Evolutionary conservation across 345 rosid species (phyloP).

Genomic region (Salix exigua): DNA sequence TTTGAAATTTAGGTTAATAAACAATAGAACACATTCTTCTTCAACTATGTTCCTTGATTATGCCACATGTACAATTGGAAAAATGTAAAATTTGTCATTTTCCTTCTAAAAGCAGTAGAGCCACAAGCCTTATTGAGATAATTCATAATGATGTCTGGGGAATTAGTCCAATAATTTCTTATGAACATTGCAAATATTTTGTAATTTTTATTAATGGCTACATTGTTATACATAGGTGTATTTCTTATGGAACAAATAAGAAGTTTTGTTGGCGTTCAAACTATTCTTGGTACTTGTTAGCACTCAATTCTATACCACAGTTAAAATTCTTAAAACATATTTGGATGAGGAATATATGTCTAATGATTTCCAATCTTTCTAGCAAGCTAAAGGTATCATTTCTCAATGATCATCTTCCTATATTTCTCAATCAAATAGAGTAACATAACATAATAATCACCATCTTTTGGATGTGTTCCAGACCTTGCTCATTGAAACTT

Average conservation of each 20-base stretch:
- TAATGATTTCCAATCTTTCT: background rate
- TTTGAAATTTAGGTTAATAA: no score
- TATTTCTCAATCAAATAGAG: background rate
- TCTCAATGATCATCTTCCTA: background rate
- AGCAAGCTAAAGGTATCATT: background rate
- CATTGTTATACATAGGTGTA: no score
- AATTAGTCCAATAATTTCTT: no score
- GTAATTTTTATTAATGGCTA: no score
- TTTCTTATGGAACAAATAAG: background rate
- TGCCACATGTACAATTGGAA: no score
- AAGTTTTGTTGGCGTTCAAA: background rate
- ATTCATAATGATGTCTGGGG: no score
- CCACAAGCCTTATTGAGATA: no score
- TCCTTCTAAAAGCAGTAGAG: no score
- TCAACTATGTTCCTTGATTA: no score
- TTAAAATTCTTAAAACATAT: background rate
- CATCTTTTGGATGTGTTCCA: conserved; percentile 4
- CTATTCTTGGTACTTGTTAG: background rate
- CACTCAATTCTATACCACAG: background rate
- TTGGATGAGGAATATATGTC: background rate
- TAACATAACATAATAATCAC: background rate
- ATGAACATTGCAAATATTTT: no score
- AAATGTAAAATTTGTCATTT: no score
- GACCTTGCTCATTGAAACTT: background rate
- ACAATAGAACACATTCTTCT: no score